phyloP scores from a whole-genome alignment of 805 yeast genomes.

The Candida coquimbonensis region DNA sequence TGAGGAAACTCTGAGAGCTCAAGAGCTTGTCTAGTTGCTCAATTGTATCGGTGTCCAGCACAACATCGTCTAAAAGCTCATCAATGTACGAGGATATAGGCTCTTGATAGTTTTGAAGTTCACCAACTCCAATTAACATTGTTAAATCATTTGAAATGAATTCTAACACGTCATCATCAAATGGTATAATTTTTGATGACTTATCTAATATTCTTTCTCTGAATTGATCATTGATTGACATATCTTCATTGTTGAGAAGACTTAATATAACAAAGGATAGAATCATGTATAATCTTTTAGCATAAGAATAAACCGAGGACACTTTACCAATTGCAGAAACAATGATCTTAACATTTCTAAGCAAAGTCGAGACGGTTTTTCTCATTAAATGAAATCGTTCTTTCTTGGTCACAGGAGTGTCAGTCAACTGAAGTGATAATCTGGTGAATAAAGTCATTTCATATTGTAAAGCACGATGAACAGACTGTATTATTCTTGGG shows the following conservation, averaged over 20 bases:
- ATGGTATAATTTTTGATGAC: not conserved
- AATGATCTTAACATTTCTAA: constrained; percentile 6
- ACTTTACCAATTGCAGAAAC: constrained; percentile 2
- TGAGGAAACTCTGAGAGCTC: not conserved
- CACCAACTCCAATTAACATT: constrained; percentile 3
- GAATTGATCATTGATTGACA: not conserved
- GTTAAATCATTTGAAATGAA: not conserved
- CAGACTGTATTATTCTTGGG: constrained; percentile 5
- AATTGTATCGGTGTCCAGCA: constrained; percentile 1
- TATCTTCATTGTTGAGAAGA: not conserved
- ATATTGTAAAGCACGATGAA: constrained; percentile 5
- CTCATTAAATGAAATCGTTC: no score
- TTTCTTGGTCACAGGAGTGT: no score
- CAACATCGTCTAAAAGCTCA: constrained; percentile 1
- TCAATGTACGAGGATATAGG: constrained; percentile 4
- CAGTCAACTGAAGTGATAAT: not conserved
- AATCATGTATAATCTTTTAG: constrained; percentile 6
- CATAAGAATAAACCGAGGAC: constrained; percentile 2
- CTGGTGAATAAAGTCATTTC: constrained; percentile 4
- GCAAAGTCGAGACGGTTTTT: not conserved
- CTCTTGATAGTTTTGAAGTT: not conserved
- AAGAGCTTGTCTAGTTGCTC: constrained; percentile 5
- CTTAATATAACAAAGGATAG: constrained; percentile 3
- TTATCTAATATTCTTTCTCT: not conserved
- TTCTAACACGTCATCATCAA: not conserved